phyloP scores from a whole-genome alignment of 805 yeast genomes.

The Candida tammaniensis region DNA sequence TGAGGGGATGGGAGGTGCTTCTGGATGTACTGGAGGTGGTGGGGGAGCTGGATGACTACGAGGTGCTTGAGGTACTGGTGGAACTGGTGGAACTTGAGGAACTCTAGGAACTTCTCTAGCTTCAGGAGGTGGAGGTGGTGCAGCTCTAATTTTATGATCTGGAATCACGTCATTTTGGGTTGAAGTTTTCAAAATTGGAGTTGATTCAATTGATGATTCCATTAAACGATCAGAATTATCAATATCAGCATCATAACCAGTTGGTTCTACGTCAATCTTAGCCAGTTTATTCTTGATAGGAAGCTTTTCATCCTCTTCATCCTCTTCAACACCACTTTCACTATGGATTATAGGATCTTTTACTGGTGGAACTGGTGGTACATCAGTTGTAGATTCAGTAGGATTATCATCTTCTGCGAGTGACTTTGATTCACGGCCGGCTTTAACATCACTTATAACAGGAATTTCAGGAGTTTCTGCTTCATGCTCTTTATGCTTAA shows the following conservation, averaged over 20 bases:
- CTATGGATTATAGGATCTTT: slow-evolving; percentile 6
- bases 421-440: slow-evolving; percentile 9
- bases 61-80: slow-evolving; percentile 11
- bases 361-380: slow-evolving; percentile 7
- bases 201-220: slow-evolving; percentile 3
- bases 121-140: background rate
- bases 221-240: slow-evolving; percentile 32
- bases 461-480: slow-evolving; percentile 2
- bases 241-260: slow-evolving; percentile 75
- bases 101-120: slow-evolving; percentile 10
- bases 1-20: slow-evolving; percentile 5
- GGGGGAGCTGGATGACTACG: slow-evolving; percentile 10
- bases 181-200: slow-evolving; percentile 8
- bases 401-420: slow-evolving; percentile 15
- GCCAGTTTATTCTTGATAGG: slow-evolving; percentile 3
- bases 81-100: slow-evolving; percentile 21
- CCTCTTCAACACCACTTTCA: slow-evolving; percentile 11
- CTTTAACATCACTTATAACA: no score
- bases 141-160: background rate
- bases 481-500: slow-evolving; percentile 2
- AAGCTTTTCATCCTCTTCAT: slow-evolving; percentile 1
- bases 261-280: slow-evolving; percentile 17
- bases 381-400: slow-evolving; percentile 2
- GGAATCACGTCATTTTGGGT: slow-evolving; percentile 2
- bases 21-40: slow-evolving; percentile 4